Conservation (phyloP, 495 filamentous ascomycete species). For the Clavariopsis aquatica region DNA sequence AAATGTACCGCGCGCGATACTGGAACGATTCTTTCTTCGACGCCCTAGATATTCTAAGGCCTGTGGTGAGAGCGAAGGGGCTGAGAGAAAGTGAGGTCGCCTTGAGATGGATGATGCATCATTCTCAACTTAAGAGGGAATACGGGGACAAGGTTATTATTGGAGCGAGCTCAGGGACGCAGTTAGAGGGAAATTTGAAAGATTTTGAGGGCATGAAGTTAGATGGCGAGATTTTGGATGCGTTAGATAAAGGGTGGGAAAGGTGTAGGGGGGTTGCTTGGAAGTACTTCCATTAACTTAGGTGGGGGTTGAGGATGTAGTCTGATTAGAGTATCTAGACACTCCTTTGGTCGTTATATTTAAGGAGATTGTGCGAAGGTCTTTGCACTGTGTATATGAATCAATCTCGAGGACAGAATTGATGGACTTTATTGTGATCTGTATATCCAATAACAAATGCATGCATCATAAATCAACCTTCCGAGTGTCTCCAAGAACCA, state of each 20-base stretch:
- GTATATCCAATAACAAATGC: no score
- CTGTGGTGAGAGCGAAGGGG: constrained; percentile 68
- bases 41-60: constrained; percentile 70
- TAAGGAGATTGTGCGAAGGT: no score
- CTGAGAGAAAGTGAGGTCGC: constrained; percentile 82
- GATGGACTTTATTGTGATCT: no score
- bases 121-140: constrained; percentile 71
- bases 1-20: constrained; percentile 73
- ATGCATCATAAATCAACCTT: no score
- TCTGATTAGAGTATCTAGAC: no score
- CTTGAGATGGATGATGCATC: constrained; percentile 77
- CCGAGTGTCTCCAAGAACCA: no score
- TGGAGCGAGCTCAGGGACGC: constrained; percentile 71
- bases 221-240: constrained; percentile 76
- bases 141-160: constrained; percentile 59
- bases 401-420: no score
- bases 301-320: not conserved
- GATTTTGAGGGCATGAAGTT: constrained; percentile 82
- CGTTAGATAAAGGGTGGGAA: constrained; percentile 73
- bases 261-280: constrained; percentile 7
- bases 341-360: no score
- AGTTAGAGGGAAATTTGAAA: constrained; percentile 73
- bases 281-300: constrained; percentile 16
- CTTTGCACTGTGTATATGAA: no score
- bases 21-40: constrained; percentile 76